Percentiles rank a stretch among this genome's conserved stretches.
These are phyloP conservation scores for Chlamydomonas reinhardtii DNA, from an alignment of 163 green algal genomes.

Conservation along the genomic window DNA sequence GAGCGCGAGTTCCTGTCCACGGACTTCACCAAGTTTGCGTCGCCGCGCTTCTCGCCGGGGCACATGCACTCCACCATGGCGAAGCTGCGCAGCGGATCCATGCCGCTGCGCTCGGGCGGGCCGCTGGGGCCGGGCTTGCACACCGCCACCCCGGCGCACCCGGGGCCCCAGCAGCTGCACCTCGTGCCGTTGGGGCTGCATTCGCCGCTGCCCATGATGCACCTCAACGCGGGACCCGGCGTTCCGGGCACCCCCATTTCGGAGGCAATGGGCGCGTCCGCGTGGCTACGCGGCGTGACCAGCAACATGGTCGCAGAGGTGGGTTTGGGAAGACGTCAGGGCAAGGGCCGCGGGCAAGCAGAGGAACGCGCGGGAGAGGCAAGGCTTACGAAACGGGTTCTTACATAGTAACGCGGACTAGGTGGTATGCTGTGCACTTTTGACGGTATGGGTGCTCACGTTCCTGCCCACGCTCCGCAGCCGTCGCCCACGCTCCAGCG, in stretches of 20 bases:
- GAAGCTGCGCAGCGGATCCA: background rate
- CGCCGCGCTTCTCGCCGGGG: background rate
- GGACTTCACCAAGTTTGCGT: slow-evolving; percentile 48
- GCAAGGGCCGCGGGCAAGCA: too few species aligned
- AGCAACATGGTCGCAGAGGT: slow-evolving; percentile 18
- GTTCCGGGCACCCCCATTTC: slow-evolving; percentile 67
- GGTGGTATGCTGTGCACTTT: too few species aligned
- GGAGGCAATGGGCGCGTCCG: slow-evolving; percentile 63
- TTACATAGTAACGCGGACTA: too few species aligned
- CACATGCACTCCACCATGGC: slow-evolving; percentile 5
- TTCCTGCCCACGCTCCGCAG: slow-evolving; percentile 1
- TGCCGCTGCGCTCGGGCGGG: background rate
- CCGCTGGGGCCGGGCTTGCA: slow-evolving; percentile 28
- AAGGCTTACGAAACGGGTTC: too few species aligned
- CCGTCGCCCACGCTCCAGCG: slow-evolving; percentile 6
- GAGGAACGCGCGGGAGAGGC: too few species aligned
- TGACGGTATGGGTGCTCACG: too few species aligned
- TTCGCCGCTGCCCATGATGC: slow-evolving; percentile 65
- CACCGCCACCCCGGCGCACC: background rate
- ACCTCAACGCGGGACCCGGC: slow-evolving; percentile 33
- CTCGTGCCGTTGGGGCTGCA: slow-evolving; percentile 31
- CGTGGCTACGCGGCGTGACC: slow-evolving; percentile 69
- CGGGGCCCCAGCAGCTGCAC: background rate
- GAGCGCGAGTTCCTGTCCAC: slow-evolving; percentile 63
- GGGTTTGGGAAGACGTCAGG: too few species aligned